phyloP scores from a whole-genome alignment of 2,329 filamentous ascomycete species.

The Claviceps maximensis region DNA sequence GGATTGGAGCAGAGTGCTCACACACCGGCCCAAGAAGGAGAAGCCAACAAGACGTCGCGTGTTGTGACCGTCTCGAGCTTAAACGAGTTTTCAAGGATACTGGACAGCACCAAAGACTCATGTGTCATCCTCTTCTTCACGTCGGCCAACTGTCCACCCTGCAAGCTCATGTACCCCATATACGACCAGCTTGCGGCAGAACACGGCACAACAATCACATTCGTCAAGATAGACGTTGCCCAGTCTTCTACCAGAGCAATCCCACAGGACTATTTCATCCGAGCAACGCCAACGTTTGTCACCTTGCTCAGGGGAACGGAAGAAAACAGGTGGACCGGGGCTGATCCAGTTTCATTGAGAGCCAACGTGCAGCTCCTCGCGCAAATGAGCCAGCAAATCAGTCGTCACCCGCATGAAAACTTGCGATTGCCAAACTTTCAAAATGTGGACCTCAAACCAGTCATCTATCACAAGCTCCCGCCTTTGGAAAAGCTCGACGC shows the following conservation, averaged over 20 bases:
- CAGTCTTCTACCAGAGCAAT: slow-evolving; percentile 50
- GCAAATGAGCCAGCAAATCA: slow-evolving; percentile 54
- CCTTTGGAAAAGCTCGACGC: slow-evolving; percentile 68
- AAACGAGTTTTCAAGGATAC: slow-evolving; percentile 17
- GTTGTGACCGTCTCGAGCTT: slow-evolving; percentile 48
- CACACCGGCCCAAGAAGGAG: slow-evolving; percentile 5
- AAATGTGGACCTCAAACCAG: slow-evolving; percentile 47
- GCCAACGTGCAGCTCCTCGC: slow-evolving; percentile 62
- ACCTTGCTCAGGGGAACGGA: slow-evolving; percentile 67
- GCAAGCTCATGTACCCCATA: slow-evolving; percentile 67
- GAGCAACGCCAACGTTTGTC: slow-evolving; percentile 77
- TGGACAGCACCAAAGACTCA: slow-evolving; percentile 47
- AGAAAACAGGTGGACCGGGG: slow-evolving; percentile 69
- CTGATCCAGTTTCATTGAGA: slow-evolving; percentile 52
- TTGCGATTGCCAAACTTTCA: slow-evolving; percentile 60
- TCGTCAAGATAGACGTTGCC: slow-evolving; percentile 76
- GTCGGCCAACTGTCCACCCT: slow-evolving; percentile 72
- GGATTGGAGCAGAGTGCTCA: slow-evolving; percentile 32
- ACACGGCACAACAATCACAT: slow-evolving; percentile 48
- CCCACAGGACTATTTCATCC: slow-evolving; percentile 51
- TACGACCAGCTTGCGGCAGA: slow-evolving; percentile 72
- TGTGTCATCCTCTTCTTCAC: slow-evolving; percentile 88
- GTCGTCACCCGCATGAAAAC: slow-evolving; percentile 58
- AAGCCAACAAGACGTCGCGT: slow-evolving; percentile 6
- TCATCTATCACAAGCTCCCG: slow-evolving; percentile 65